These are phyloP conservation scores for Trichosporon coremiiforme DNA, from an alignment of 1,284 basidiomycete species.

Conservation along the genomic window DNA sequence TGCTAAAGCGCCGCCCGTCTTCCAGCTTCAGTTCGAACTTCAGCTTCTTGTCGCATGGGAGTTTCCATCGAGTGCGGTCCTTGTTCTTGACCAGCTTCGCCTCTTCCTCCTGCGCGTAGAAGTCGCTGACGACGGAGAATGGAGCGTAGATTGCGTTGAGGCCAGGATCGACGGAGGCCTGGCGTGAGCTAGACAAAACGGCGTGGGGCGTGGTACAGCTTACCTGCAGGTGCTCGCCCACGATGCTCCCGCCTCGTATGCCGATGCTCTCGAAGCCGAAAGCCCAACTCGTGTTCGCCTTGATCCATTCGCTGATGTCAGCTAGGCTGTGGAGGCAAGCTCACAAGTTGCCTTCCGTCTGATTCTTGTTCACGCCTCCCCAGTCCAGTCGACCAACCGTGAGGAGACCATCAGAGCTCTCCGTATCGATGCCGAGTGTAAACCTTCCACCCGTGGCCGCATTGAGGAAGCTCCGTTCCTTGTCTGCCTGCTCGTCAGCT, in stretches of 20 bases:
- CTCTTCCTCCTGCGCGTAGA: slow-evolving; percentile 37
- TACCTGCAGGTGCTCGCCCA: background rate
- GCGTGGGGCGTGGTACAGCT: background rate
- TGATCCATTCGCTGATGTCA: slow-evolving; percentile 54
- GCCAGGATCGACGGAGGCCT: slow-evolving; percentile 50
- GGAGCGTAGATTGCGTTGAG: slow-evolving; percentile 51
- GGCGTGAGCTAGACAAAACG: slow-evolving; percentile 3
- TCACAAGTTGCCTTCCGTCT: slow-evolving; percentile 49
- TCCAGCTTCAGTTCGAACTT: slow-evolving; percentile 41
- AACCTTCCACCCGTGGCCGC: slow-evolving; percentile 17
- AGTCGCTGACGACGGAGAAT: slow-evolving; percentile 34
- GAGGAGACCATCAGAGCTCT: slow-evolving; percentile 13
- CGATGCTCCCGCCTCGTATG: slow-evolving; percentile 33
- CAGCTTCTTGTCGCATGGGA: slow-evolving; percentile 48
- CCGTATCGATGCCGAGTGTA: slow-evolving; percentile 48
- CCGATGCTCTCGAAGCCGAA: slow-evolving; percentile 40
- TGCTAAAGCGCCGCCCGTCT: slow-evolving; percentile 37
- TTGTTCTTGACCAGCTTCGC: slow-evolving; percentile 25
- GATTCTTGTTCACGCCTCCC: slow-evolving; percentile 45
- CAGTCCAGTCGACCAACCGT: slow-evolving; percentile 49
- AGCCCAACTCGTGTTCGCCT: slow-evolving; percentile 41
- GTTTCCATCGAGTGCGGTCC: slow-evolving; percentile 36
- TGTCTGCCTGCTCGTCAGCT: slow-evolving; percentile 19
- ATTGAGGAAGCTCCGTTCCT: slow-evolving; percentile 15
- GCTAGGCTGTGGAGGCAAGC: too few species aligned